These are phyloP conservation scores for Cyclostephanos tholiformis DNA, from an alignment of 108 stramenopile species.

Conservation along the genomic window DNA sequence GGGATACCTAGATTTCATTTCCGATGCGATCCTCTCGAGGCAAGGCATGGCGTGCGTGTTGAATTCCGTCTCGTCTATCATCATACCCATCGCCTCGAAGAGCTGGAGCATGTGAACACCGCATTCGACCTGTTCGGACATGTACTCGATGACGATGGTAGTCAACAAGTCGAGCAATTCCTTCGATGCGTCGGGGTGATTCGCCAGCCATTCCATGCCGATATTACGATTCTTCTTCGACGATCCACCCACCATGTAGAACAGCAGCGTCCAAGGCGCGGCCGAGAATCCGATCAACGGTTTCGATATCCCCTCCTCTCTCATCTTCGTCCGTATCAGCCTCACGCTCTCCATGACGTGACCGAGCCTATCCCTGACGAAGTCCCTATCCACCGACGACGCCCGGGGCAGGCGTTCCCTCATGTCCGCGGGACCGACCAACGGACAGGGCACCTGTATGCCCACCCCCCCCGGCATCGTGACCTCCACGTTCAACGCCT, in stretches of 20 bases:
- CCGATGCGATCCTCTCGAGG: conserved; percentile 69
- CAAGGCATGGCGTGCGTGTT: conserved; percentile 85
- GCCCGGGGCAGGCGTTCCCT: conserved; percentile 67
- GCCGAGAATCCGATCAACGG: conserved; percentile 96
- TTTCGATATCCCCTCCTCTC: conserved; percentile 72
- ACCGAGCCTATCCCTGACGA: conserved; percentile 79
- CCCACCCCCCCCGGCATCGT: conserved; percentile 97
- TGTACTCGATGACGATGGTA: conserved; percentile 91
- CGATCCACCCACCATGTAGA: conserved; percentile 96
- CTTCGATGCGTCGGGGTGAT: conserved; percentile 80
- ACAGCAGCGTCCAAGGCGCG: conserved; percentile 95
- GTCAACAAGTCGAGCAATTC: conserved; percentile 79
- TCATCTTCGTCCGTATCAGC: conserved; percentile 80
- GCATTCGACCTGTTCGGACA: conserved; percentile 89
- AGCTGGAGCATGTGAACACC: conserved; percentile 92
- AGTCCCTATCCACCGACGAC: conserved; percentile 60
- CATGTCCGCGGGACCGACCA: conserved; percentile 78
- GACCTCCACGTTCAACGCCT: conserved; percentile 86
- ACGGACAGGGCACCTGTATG: conserved; percentile 87
- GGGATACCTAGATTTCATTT: conserved; percentile 84
- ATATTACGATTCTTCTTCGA: conserved; percentile 87
- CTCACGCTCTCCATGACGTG: conserved; percentile 85
- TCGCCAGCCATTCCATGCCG: conserved; percentile 80
- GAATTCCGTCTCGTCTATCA: conserved; percentile 87
- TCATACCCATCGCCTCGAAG: conserved; percentile 98